phyloP scores from a whole-genome alignment of 805 yeast species.

The Yarrowia alimentaria region DNA sequence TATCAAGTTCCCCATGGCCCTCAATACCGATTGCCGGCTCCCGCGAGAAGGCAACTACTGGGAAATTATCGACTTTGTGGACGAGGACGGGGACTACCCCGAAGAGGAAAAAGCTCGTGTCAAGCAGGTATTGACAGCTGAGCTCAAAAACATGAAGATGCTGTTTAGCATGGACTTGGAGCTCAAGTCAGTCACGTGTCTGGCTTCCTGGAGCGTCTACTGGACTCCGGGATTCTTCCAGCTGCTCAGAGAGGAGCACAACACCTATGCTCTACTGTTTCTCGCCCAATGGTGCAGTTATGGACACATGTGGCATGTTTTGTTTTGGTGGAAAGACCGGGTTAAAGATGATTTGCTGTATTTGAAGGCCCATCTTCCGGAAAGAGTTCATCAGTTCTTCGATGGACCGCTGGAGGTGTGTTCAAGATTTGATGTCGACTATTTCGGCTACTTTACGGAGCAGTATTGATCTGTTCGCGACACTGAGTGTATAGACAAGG shows the following conservation, averaged over 20 bases:
- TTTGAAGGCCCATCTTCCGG: not conserved
- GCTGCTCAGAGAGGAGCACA: not conserved
- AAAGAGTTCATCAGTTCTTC: not conserved
- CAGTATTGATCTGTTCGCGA: too few relatives aligned
- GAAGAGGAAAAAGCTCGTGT: not conserved
- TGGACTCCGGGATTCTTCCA: slow-evolving; percentile 3
- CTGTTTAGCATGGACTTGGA: slow-evolving; percentile 11
- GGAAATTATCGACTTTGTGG: slow-evolving; percentile 5
- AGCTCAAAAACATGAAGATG: slow-evolving; percentile 1
- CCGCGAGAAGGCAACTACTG: slow-evolving; percentile 8
- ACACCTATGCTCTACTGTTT: slow-evolving; percentile 7
- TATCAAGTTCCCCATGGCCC: too few relatives aligned
- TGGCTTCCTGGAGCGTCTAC: slow-evolving; percentile 1
- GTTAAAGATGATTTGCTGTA: slow-evolving; percentile 5
- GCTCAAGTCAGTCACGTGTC: not conserved
- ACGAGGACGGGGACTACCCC: not conserved
- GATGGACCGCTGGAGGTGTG: slow-evolving; percentile 4
- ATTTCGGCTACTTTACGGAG: too few relatives aligned
- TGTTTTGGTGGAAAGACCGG: slow-evolving; percentile 14
- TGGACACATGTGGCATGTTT: slow-evolving; percentile 7
- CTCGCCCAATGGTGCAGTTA: slow-evolving; percentile 9
- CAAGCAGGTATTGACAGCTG: not conserved
- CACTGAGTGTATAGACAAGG: too few relatives aligned
- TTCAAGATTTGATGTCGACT: slow-evolving; percentile 1
- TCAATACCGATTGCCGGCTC: not conserved